phyloP scores from a whole-genome alignment of 345 rosid species.

The Heritiera littoralis region DNA sequence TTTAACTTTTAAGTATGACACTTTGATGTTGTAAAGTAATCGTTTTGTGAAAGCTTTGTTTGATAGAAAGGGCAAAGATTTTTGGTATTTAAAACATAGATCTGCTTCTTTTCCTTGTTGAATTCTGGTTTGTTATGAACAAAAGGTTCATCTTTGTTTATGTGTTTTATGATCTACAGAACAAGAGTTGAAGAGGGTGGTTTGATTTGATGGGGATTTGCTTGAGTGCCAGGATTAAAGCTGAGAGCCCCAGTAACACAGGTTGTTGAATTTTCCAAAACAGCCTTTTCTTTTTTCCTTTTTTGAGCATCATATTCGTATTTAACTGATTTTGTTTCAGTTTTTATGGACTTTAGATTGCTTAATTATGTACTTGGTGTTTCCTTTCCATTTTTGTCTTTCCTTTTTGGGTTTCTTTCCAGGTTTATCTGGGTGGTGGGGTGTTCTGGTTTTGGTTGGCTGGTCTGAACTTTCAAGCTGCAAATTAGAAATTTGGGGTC shows the following conservation, averaged over 20 bases:
- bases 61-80: not conserved
- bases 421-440: constrained; percentile 7
- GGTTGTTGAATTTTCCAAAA: constrained; percentile 37
- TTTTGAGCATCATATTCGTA: not conserved
- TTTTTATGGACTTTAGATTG: not conserved
- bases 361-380: not conserved
- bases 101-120: constrained; percentile 35
- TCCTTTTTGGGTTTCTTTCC: not conserved
- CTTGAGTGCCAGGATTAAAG: constrained; percentile 85
- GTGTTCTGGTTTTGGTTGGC: not conserved
- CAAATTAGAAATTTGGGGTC: not conserved
- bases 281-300: constrained; percentile 12
- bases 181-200: constrained; percentile 30
- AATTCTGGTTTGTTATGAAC: constrained; percentile 16
- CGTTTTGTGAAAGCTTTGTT: not conserved
- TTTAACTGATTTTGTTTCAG: not conserved
- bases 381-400: not conserved
- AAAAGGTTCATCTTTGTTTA: constrained; percentile 6
- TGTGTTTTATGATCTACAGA: constrained; percentile 32
- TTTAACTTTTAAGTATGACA: not conserved
- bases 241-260: constrained; percentile 70
- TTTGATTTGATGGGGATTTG: constrained; percentile 75
- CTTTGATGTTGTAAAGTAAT: constrained; percentile 11
- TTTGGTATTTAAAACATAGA: constrained; percentile 30
- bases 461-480: constrained; percentile 1